Evolutionary conservation across 306 rosid species (phyloP).

Genomic region (Castanea sativa): DNA sequence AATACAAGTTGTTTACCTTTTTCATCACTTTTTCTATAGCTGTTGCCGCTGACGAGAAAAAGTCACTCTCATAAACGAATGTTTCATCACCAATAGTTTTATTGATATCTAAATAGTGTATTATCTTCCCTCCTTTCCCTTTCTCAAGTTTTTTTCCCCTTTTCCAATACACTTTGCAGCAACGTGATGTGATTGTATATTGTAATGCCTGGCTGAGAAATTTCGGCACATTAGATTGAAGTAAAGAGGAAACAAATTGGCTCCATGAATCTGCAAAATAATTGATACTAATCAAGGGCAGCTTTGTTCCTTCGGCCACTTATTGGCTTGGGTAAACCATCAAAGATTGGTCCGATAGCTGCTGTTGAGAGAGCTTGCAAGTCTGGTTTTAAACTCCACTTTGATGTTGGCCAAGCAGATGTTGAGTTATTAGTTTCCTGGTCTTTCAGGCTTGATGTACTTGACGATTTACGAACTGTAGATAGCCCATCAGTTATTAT

Average conservation of each 20-base stretch:
- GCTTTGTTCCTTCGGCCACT: conserved; percentile 73
- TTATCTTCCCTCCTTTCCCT: conserved; percentile 5
- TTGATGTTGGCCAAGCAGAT: conserved; percentile 55
- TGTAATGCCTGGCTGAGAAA: conserved; percentile 10
- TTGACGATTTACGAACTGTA: conserved; percentile 63
- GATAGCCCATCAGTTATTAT: conserved; percentile 43
- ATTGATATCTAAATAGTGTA: conserved; percentile 40
- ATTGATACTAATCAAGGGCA: conserved; percentile 68
- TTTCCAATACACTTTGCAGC: conserved; percentile 28
- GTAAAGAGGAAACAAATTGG: conserved; percentile 35
- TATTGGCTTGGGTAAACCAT: conserved; percentile 82
- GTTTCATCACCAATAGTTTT: conserved; percentile 6
- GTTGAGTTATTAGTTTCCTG: conserved; percentile 53
- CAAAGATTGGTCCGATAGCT: conserved; percentile 65
- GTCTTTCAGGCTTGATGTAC: conserved; percentile 68
- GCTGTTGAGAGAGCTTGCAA: conserved; percentile 58
- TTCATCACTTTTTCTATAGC: conserved; percentile 16
- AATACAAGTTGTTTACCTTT: conserved; percentile 11
- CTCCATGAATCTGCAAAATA: conserved; percentile 11
- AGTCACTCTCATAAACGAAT: conserved; percentile 15
- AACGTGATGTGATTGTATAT: conserved; percentile 28
- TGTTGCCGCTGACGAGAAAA: neutral
- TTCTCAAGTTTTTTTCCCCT: conserved; percentile 23
- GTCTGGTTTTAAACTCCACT: conserved; percentile 72
- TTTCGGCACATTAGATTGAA: conserved; percentile 7